phyloP scores from a whole-genome alignment of 768 basidiomycete genomes.

The Collybia sordida region DNA sequence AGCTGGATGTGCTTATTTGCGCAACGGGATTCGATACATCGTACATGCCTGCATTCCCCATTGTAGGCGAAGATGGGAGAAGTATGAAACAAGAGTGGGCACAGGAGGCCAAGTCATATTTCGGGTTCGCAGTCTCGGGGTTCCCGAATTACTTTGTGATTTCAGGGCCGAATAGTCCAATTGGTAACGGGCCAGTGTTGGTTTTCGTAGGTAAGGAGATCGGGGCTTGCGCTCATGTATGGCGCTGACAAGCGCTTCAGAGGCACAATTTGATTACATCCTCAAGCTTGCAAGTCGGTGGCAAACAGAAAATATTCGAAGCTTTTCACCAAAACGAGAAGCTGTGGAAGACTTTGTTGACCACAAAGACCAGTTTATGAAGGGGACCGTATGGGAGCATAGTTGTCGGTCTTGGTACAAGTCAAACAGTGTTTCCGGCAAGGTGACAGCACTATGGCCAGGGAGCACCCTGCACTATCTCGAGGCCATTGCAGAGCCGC shows the following conservation, averaged over 20 bases:
- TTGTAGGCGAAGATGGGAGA: constrained; percentile 24
- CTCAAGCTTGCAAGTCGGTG: constrained; percentile 31
- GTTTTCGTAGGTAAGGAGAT: constrained; percentile 23
- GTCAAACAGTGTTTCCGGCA: constrained; percentile 21
- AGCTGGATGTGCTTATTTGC: constrained; percentile 35
- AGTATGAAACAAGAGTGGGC: constrained; percentile 30
- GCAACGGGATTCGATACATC: constrained; percentile 38
- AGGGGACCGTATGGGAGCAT: constrained; percentile 28
- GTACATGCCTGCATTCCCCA: constrained; percentile 30
- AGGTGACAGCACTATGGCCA: constrained; percentile 32
- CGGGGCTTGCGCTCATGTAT: not conserved
- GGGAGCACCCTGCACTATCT: constrained; percentile 36
- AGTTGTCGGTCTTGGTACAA: constrained; percentile 36
- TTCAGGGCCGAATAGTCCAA: constrained; percentile 32
- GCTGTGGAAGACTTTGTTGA: constrained; percentile 32
- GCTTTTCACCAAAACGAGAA: constrained; percentile 31
- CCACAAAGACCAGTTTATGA: constrained; percentile 32
- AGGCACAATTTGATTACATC: constrained; percentile 32
- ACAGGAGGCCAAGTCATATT: constrained; percentile 26
- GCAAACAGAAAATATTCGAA: constrained; percentile 36
- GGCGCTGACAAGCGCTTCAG: constrained; percentile 10
- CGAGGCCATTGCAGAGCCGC: constrained; percentile 28
- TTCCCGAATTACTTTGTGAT: constrained; percentile 35
- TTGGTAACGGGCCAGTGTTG: constrained; percentile 33
- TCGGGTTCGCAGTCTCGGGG: constrained; percentile 28